Evolutionary conservation across 306 rosid species (phyloP).

Genomic region (Dryas drummondii): DNA sequence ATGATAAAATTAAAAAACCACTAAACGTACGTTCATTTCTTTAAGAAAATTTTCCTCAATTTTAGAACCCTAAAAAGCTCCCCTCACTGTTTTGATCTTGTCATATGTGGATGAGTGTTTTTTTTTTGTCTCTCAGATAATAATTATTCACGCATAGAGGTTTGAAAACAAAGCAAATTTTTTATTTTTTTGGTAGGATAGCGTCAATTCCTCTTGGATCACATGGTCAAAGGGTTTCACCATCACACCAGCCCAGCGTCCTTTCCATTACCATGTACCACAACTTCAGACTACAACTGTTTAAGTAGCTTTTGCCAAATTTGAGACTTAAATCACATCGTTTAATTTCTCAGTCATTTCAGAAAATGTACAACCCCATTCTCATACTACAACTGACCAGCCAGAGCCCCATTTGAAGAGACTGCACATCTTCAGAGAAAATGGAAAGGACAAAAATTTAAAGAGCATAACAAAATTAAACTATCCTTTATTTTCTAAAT

Average conservation of each 20-base stretch:
- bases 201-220: slow-evolving; percentile 24
- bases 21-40: no score
- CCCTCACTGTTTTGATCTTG: no score
- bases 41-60: no score
- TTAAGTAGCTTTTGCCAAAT: slow-evolving; percentile 49
- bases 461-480: not conserved
- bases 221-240: slow-evolving; percentile 68
- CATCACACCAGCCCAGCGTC: slow-evolving; percentile 31
- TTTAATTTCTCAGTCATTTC: slow-evolving; percentile 50
- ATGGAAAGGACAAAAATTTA: no score
- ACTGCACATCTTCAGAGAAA: not conserved
- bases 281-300: slow-evolving; percentile 22
- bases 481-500: no score
- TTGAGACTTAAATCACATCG: slow-evolving; percentile 38
- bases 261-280: slow-evolving; percentile 8
- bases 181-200: no score
- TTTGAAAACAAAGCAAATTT: no score
- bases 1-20: no score
- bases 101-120: no score
- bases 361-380: slow-evolving; percentile 29
- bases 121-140: no score
- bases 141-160: no score
- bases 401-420: not conserved
- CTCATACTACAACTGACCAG: slow-evolving; percentile 47
- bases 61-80: no score